A percentile compares a stretch with the other conserved stretches of the same genome.
phyloP scores from a whole-genome alignment of 208 protist species.

The Trypanosoma rangeli region DNA sequence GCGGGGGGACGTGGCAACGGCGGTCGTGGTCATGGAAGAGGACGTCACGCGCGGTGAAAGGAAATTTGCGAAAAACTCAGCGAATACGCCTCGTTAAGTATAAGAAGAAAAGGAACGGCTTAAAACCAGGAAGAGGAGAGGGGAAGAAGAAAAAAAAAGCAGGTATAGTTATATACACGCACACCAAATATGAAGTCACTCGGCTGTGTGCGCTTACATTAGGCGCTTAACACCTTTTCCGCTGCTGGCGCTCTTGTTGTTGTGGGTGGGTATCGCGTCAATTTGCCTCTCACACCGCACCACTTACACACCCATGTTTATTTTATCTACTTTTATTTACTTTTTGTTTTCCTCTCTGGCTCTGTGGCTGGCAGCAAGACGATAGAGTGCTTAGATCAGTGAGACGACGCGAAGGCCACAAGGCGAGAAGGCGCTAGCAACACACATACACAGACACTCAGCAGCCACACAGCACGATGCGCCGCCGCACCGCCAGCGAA shows the following conservation, averaged over 20 bases:
- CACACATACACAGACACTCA: background rate
- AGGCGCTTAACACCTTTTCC: background rate
- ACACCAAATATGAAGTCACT: background rate
- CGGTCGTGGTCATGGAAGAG: too few species aligned
- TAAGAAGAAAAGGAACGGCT: too few species aligned
- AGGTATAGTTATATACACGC: constrained; percentile 23
- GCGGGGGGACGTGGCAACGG: too few species aligned
- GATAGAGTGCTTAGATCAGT: background rate
- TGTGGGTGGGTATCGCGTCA: background rate
- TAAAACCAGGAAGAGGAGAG: background rate
- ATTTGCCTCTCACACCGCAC: too few species aligned
- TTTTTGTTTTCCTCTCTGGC: background rate
- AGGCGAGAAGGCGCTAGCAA: background rate
- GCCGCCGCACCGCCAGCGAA: constrained; percentile 1
- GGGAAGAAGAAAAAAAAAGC: constrained; percentile 1
- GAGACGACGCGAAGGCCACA: background rate
- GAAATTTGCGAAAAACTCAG: too few species aligned
- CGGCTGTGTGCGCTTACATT: background rate
- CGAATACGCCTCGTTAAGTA: too few species aligned
- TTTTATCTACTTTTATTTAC: background rate
- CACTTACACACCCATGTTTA: too few species aligned
- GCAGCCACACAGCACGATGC: background rate
- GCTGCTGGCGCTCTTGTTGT: too few species aligned
- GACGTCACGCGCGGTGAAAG: too few species aligned
- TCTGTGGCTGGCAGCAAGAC: background rate